Conservation (phyloP, 768 basidiomycete genomes). For the Pleurotus eryngii region DNA sequence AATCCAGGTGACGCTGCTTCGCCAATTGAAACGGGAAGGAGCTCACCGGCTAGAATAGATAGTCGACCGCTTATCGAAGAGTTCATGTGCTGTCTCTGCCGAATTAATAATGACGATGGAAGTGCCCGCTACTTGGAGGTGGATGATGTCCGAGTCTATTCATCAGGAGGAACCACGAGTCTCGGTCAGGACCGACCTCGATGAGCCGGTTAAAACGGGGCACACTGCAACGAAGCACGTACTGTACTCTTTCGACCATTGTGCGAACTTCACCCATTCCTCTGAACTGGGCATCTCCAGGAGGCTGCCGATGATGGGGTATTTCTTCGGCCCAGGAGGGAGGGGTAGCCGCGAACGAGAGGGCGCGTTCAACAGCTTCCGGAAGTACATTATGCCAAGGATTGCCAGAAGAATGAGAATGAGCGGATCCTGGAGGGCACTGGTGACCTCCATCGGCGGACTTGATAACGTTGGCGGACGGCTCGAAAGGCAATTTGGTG, state of each 20-base stretch:
- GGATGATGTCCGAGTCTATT: slow-evolving; percentile 17
- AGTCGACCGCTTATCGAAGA: slow-evolving; percentile 19
- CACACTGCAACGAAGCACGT: background rate
- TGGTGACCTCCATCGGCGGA: background rate
- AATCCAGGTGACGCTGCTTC: slow-evolving; percentile 13
- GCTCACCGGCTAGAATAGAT: slow-evolving; percentile 20
- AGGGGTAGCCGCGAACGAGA: slow-evolving; percentile 10
- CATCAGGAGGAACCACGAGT: slow-evolving; percentile 14
- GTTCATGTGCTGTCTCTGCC: slow-evolving; percentile 18
- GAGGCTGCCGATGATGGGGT: slow-evolving; percentile 23
- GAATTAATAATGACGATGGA: slow-evolving; percentile 27
- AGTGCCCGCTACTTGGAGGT: slow-evolving; percentile 17
- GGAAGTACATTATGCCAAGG: background rate
- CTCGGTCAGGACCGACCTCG: no score
- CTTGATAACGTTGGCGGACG: background rate
- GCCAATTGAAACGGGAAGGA: slow-evolving; percentile 7
- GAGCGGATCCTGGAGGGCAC: background rate
- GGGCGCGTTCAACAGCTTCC: background rate
- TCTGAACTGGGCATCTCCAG: slow-evolving; percentile 16
- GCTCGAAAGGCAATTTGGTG: background rate
- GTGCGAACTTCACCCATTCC: slow-evolving; percentile 19
- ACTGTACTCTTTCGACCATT: slow-evolving; percentile 21
- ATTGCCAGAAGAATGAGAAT: background rate
- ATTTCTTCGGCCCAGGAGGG: slow-evolving; percentile 24
- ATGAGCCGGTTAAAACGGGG: slow-evolving; percentile 10